These are phyloP conservation scores for Cadophora luteo-olivacea DNA, from an alignment of 2,329 filamentous ascomycete species.

Conservation along the genomic window DNA sequence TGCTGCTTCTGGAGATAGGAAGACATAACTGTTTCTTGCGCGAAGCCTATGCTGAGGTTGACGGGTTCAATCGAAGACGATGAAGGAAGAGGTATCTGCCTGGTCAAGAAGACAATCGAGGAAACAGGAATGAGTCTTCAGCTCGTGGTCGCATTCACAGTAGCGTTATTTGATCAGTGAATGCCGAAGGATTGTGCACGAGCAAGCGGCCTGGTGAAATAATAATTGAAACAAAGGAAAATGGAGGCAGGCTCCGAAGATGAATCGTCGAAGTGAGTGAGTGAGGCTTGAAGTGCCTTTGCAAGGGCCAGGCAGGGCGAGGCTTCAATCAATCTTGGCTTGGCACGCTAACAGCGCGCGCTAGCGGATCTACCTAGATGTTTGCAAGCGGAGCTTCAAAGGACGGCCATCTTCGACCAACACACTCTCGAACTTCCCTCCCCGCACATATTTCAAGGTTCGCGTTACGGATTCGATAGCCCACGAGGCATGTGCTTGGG, in stretches of 20 bases:
- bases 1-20: constrained; percentile 69
- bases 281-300: neutral
- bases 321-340: neutral
- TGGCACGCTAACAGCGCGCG: neutral
- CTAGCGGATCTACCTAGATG: constrained; percentile 2
- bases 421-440: neutral
- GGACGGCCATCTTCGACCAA: constrained; percentile 2
- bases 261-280: neutral
- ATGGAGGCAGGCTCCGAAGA: constrained; percentile 3
- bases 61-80: neutral
- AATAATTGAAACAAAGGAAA: constrained; percentile 25
- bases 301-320: neutral
- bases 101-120: neutral
- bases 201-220: constrained; percentile 14
- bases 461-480: neutral
- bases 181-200: neutral
- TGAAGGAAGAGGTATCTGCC: neutral
- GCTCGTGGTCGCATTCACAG: neutral
- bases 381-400: constrained; percentile 19
- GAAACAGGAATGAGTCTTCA: neutral
- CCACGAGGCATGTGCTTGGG: constrained; percentile 13
- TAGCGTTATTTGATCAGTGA: neutral
- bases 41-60: neutral
- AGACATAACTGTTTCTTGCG: constrained; percentile 56
- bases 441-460: neutral